Evolutionary conservation across 192 early-diverging fungal species (phyloP).

Genomic region (Helicostylum pulchrum): DNA sequence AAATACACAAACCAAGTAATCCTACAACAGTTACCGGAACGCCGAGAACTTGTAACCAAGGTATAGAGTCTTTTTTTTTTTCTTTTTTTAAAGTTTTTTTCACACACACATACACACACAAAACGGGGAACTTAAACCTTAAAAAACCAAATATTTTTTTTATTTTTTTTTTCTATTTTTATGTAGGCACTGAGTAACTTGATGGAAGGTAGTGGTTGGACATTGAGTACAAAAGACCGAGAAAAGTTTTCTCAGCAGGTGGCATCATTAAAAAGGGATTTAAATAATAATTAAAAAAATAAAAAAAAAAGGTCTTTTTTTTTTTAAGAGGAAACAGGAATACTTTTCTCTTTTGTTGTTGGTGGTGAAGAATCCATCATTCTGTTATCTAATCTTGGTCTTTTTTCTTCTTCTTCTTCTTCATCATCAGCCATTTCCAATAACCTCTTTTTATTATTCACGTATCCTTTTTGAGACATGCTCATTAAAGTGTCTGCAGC

Average conservation of each 20-base stretch:
- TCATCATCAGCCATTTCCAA: not conserved
- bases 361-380: not conserved
- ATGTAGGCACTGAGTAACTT: constrained; percentile 46
- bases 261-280: constrained; percentile 47
- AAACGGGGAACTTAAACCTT: constrained; percentile 37
- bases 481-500: constrained; percentile 12
- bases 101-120: constrained; percentile 31
- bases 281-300: constrained; percentile 23
- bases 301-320: not conserved
- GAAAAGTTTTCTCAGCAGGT: constrained; percentile 69
- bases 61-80: constrained; percentile 22
- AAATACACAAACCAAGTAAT: constrained; percentile 57
- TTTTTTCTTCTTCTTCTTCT: constrained; percentile 7
- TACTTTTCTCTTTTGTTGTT: not conserved
- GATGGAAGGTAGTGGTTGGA: constrained; percentile 61
- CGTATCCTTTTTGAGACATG: constrained; percentile 12
- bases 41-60: constrained; percentile 40
- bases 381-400: constrained; percentile 1
- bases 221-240: constrained; percentile 49
- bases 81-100: constrained; percentile 6
- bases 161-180: not conserved
- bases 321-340: constrained; percentile 15
- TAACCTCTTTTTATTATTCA: constrained; percentile 5
- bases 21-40: constrained; percentile 47
- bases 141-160: constrained; percentile 13